Conservation (phyloP, 2,329 filamentous ascomycete genomes). For the Apiospora arundinis region DNA sequence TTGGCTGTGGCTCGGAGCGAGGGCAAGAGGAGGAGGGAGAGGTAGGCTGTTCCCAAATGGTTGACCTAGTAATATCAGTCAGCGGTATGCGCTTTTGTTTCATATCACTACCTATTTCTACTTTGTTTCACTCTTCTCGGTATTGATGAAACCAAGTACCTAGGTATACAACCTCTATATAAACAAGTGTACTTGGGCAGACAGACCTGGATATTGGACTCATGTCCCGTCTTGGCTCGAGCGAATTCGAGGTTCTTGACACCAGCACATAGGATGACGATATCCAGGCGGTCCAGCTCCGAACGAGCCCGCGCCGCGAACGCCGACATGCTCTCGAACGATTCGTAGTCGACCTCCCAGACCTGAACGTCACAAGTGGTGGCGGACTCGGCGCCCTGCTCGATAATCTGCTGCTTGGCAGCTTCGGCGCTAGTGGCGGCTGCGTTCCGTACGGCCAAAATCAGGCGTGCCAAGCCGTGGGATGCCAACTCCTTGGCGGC, state of each 20-base stretch:
- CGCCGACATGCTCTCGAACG: slow-evolving; percentile 28
- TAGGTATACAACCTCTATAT: no score
- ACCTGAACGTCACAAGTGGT: slow-evolving; percentile 26
- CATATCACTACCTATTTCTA: no score
- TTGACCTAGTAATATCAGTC: slow-evolving; percentile 21
- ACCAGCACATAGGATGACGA: slow-evolving; percentile 29
- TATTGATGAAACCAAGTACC: no score
- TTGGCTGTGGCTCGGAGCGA: slow-evolving; percentile 26
- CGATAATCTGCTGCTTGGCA: slow-evolving; percentile 26
- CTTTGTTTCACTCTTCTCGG: no score
- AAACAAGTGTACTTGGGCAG: not conserved
- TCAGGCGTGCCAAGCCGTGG: slow-evolving; percentile 29
- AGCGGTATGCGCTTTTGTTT: no score
- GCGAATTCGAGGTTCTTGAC: slow-evolving; percentile 29
- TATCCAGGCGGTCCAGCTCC: slow-evolving; percentile 29
- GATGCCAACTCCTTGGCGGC: slow-evolving; percentile 31
- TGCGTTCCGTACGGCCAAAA: slow-evolving; percentile 28
- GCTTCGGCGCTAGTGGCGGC: slow-evolving; percentile 25
- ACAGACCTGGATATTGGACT: slow-evolving; percentile 28
- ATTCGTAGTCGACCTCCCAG: slow-evolving; percentile 30
- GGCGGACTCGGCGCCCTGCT: slow-evolving; percentile 22
- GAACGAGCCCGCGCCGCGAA: slow-evolving; percentile 26
- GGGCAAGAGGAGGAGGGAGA: slow-evolving; percentile 29
- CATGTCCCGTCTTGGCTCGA: slow-evolving; percentile 29
- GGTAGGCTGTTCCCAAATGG: slow-evolving; percentile 31